Base-by-base conservation (phyloP, 2,329 filamentous ascomycete species). In the Magnaporthales sp. region DNA sequence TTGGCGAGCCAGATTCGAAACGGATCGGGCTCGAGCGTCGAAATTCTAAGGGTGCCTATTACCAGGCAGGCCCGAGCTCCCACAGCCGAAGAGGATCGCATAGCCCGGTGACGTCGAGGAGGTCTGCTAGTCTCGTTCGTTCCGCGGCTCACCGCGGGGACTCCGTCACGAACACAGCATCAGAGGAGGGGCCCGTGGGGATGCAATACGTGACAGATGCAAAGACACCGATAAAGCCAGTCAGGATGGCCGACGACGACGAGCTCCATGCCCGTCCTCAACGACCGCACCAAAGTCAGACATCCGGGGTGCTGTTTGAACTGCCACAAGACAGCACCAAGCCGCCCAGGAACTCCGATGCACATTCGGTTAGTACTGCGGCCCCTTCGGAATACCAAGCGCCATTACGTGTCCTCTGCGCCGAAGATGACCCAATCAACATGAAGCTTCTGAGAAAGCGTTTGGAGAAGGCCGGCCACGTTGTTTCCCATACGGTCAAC, bases 371-470 rank as follows among this genome's bases (percentile, higher is more conserved):
- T 13, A 60, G 56, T 8, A 60, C 56, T 27, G 56, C 56, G 24
- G 56, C 56, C 24, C 56, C 56, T 7, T 60, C 56, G 56, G 56
- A 60, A 60, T 60, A 27, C 26, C 56, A 60, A 60, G 24, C 56
- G 2, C 77, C 84, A 51, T 80, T 92, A 70, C 82, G 84, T 22
- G 86, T 96, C 2, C 80, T 96, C 26, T 86, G 96, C 46, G 93
- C 93, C 0, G 93, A 96, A 73, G 93, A 97, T 70, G 92, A 96
- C 71, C 91, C 92, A 0, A 88, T 96, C 71, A 96, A 96, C 71
- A 91, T 91, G 77, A 90, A 88, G 68, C 91, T 96, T 58, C 79
- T 96, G 56, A 86, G 87, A 72, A 96, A 96, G 72, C 81, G 93
- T 13, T 77, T 97, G 3, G 90, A 95, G 73, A 93, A 91, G 72